A percentile compares a stretch with the other conserved stretches of the same genome.
phyloP scores from a whole-genome alignment of 257 asterid genomes.

The Nicotiana obtusifolia region DNA sequence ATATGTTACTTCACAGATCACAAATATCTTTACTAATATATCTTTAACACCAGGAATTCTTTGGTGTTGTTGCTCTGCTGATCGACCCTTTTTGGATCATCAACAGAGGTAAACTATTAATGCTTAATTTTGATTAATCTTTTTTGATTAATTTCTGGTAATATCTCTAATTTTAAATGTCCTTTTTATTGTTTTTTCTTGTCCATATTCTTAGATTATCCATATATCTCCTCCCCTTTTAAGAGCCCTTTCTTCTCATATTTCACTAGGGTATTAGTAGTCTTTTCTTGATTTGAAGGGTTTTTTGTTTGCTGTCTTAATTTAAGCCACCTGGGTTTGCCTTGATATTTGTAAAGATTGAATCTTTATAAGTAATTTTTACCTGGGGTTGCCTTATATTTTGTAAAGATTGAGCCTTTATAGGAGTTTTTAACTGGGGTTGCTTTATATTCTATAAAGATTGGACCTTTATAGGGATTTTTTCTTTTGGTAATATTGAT shows the following conservation, averaged over 20 bases:
- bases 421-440: conserved; percentile 17
- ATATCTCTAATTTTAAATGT: background rate
- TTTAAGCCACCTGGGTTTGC: background rate
- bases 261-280: conserved; percentile 3
- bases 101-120: background rate
- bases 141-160: background rate
- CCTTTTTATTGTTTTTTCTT: conserved; percentile 19
- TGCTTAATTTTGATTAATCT: background rate
- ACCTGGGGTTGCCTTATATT: conserved; percentile 15
- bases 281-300: conserved; percentile 3
- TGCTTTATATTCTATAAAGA: background rate
- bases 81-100: background rate
- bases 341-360: background rate
- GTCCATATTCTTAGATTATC: conserved; percentile 35
- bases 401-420: background rate
- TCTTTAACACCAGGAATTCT: background rate
- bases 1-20: background rate
- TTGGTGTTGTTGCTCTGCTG: background rate
- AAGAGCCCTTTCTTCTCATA: conserved; percentile 14
- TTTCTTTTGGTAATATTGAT: background rate
- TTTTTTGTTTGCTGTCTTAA: conserved; percentile 5
- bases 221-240: conserved; percentile 19
- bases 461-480: background rate
- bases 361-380: background rate
- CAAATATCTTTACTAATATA: background rate